Base-by-base conservation (phyloP, 2,329 filamentous ascomycete genomes). In the Claviceps cyperi region DNA sequence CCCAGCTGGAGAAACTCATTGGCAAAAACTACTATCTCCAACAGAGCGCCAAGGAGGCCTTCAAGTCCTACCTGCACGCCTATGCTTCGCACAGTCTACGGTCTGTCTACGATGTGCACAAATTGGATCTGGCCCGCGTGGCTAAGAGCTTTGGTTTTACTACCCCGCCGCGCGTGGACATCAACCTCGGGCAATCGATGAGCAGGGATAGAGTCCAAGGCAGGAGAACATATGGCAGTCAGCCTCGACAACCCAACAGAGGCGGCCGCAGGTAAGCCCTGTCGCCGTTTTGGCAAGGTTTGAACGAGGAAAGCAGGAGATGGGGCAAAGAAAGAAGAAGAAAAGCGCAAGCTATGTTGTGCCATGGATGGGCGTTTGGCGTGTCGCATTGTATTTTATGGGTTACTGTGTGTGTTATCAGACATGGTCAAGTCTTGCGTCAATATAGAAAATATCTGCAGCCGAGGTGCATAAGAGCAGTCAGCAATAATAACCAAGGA, bases 11-110 rank as follows among this genome's bases (percentile, higher is more conserved):
- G 75, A 92, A 91, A 69, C 77, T 97, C 57, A 94, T 98, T 60
- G 80, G 80, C 32, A 86, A 92, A 66, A 97, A 98, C 69, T 97
- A 97, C 73, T 96, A 96, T 67, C 77, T 98, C 52, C 92, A 96
- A 72, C 92, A 95, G 77, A 78, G 74, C 58, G 81, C 81, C 54
- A 84, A 83, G 69, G 80, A 83, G 54, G 80, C 86, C 4, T 94
- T 92, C 71, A 79, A 86, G 53, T 87, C 86, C 19, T 98, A 98
- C 65, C 77, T 98, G 22, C 89, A 97, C 65, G 91, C 92, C 0
- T 98, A 98, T 63, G 89, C 91, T 21, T 89, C 83, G 52, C 92
- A 73, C 62, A 71, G 69, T 51, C 64, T 73, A 54, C 69, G 70
- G 50, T 70, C 70, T 50, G 69, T 73, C 17, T 94, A 91, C 61